Base-by-base conservation (phyloP, 1,139 yeast genomes). In the Diutina siamensis region DNA sequence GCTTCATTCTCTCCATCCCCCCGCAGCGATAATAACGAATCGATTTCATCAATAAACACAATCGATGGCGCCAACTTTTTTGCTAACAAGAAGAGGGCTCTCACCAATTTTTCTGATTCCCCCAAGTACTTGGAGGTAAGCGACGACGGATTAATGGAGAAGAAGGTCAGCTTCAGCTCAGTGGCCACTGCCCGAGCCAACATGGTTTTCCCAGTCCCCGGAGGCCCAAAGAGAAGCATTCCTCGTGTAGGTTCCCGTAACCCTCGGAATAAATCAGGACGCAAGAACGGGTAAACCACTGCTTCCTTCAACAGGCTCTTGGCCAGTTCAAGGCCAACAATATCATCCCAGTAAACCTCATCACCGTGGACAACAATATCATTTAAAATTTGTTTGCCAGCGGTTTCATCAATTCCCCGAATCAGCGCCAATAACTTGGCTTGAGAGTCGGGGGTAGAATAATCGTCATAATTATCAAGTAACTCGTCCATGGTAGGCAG, bases 151-250 rank as follows among this genome's bases (percentile, higher is more conserved):
- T 94, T 83, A 34, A 92, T 89, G 36, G 94, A 80, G 61, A 92
- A 92, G 61, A 92, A 92, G 0, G 97, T 92, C 1, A 96, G 87
- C 51, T 84, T 83, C 13, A 96, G 86, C 63, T 92, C 97, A 0
- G 97, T 89, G 0, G 98, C 98, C 8, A 92, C 97, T 0, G 98
- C 97, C 52, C 97, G 71, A 0, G 97, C 97, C 55, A 92, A 71
- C 97, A 92, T 92, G 0, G 98, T 92, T 56, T 92, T 92, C 51
- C 98, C 98, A 0, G 98, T 92, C 18, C 98, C 98, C 0, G 98
- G 98, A 1, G 98, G 98, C 0, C 98, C 98, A 67, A 92, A 92
- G 32, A 92, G 65, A 25, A 92, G 67, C 96, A 92, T 89, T 8
- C 98, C 98, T 52, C 96, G 68, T 0, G 95, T 95, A 1, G 98